Evolutionary conservation across 1,284 basidiomycete genomes (phyloP).

Genomic region (Dichomitus squalens): DNA sequence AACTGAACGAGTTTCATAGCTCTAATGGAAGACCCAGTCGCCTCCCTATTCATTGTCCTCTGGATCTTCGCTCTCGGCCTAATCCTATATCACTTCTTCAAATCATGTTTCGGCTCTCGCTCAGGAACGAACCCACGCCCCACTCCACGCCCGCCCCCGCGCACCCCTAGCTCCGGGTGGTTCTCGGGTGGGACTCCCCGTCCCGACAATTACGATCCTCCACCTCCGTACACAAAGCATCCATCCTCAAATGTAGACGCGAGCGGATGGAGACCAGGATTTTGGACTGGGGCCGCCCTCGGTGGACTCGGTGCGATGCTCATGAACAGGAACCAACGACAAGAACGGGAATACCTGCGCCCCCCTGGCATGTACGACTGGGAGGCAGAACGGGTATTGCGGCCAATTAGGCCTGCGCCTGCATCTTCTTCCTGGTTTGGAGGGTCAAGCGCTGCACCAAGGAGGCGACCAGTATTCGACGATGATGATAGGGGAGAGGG

Average conservation of each 20-base stretch:
- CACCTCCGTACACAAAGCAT: conserved; percentile 77
- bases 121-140: conserved; percentile 25
- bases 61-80: conserved; percentile 57
- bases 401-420: conserved; percentile 8
- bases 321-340: conserved; percentile 39
- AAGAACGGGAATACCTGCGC: conserved; percentile 13
- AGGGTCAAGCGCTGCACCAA: neutral
- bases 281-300: conserved; percentile 77
- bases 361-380: conserved; percentile 49
- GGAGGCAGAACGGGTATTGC: conserved; percentile 45
- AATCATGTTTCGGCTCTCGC: conserved; percentile 48
- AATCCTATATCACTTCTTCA: conserved; percentile 59
- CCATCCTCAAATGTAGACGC: conserved; percentile 29
- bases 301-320: conserved; percentile 69
- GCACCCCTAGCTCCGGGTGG: conserved; percentile 42
- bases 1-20: neutral
- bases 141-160: conserved; percentile 37
- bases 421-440: conserved; percentile 12
- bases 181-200: conserved; percentile 48
- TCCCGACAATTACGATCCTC: conserved; percentile 48
- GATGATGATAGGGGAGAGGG: conserved; percentile 68
- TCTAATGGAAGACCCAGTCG: conserved; percentile 21
- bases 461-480: conserved; percentile 19
- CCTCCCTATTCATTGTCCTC: conserved; percentile 54
- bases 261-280: conserved; percentile 63